Conservation (phyloP, 2,329 filamentous ascomycete genomes). For the Fusarium sambucinum region DNA sequence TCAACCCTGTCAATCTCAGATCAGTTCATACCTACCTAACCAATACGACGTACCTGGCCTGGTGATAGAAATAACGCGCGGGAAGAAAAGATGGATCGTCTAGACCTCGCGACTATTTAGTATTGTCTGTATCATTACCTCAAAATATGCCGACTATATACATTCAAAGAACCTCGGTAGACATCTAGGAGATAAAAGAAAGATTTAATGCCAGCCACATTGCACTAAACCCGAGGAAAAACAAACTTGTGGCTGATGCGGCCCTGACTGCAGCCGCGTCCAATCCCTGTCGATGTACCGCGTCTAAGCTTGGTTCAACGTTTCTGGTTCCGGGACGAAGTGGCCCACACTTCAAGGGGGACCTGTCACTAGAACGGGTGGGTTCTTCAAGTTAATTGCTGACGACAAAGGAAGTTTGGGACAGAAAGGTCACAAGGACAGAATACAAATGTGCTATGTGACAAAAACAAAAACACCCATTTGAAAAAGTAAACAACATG, state of each 20-base stretch:
- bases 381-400: slow-evolving; percentile 19
- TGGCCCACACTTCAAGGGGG: slow-evolving; percentile 34
- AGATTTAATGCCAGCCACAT: slow-evolving; percentile 20
- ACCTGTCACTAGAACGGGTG: slow-evolving; percentile 4
- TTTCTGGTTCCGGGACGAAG: slow-evolving; percentile 43
- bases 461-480: not conserved
- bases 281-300: slow-evolving; percentile 48
- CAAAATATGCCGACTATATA: not conserved
- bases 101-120: not conserved
- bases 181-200: not conserved
- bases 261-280: slow-evolving; percentile 43
- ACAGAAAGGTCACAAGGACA: slow-evolving; percentile 13
- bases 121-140: not conserved
- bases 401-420: slow-evolving; percentile 7
- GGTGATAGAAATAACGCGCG: not conserved
- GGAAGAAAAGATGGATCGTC: not conserved
- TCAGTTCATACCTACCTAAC: not conserved
- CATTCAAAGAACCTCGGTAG: not conserved
- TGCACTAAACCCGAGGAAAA: slow-evolving; percentile 33
- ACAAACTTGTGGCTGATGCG: slow-evolving; percentile 44
- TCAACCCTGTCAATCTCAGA: slow-evolving; percentile 1
- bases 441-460: not conserved
- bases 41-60: not conserved
- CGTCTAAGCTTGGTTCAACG: slow-evolving; percentile 51
- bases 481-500: slow-evolving; percentile 5